Base-by-base conservation (phyloP, 2,329 filamentous ascomycete species). In the Phialophora expanda region DNA sequence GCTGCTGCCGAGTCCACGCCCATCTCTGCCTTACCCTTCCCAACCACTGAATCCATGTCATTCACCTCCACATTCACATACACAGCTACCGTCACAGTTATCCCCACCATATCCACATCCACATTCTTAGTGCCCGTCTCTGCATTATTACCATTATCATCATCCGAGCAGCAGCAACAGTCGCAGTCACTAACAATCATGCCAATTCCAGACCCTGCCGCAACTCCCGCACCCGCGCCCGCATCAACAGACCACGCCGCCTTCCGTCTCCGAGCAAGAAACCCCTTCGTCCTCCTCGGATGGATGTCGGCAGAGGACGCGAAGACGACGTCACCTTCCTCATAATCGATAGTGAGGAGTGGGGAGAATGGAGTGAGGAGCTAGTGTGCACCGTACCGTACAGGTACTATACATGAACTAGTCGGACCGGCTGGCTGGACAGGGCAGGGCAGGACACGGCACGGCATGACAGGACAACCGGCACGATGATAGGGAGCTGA, bases 211-310 rank as follows among this genome's bases (percentile, higher is more conserved):
- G 59, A 62, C 20, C 24, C 50, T 17, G 20, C 32, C 7, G 24
- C 58, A 8, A 54, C 48, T 26, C 58, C 46, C 30, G 34, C 59
- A 6, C 59, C 59, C 7, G n/a, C 50, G n/a, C 44, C 59, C 20
- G 50, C 24, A 55, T 62, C 59, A 34, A 62, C 59, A 20, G 50
- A 56, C n/a, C 59, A 62, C 41, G 30, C 50, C 17, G 59, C 26
- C 1, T 62, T 62, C 44, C 59, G 59, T 9, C 51, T 62, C 8
- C n/a, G 50, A 44, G 59, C 59, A 8, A 30, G 59, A 34, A 62
- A 62, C 24, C 59, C 59, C 2, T 62, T 62, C 38, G 38, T 62
- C 8, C 17, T 20, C 20, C 59, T 62, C 8, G 59, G 59, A 20
- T 62, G 59, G 59, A 41, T 46, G 55, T 30, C 50, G 11, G 17